Percentiles rank a stretch among this genome's conserved stretches.
Conservation (phyloP, 768 basidiomycete species). For the Kwoniella mangroviensis region DNA sequence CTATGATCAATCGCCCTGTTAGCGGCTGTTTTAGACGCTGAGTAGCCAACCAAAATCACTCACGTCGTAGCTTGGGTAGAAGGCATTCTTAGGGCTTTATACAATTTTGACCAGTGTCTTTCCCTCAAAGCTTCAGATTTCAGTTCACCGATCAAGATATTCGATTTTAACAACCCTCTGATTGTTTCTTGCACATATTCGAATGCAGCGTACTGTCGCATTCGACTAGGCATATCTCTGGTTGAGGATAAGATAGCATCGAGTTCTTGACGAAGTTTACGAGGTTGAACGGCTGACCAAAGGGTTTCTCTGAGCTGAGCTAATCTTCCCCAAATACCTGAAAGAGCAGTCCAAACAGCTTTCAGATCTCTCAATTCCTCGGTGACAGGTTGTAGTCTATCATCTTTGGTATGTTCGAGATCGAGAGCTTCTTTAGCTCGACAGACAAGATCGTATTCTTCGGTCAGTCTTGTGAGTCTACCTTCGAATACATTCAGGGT, state of each 20-base stretch:
- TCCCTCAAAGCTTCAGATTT: constrained; percentile 98
- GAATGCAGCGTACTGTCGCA: constrained; percentile 98
- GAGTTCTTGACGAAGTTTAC: constrained; percentile 91
- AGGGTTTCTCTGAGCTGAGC: constrained; percentile 81
- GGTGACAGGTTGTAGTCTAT: constrained; percentile 85
- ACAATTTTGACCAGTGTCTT: constrained; percentile 96
- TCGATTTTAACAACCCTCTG: constrained; percentile 82
- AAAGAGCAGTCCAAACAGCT: constrained; percentile 97
- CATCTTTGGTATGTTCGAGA: constrained; percentile 77
- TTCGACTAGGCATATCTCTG: constrained; percentile 97
- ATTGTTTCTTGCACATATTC: constrained; percentile 95
- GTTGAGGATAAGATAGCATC: constrained; percentile 90
- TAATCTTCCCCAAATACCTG: constrained; percentile 94
- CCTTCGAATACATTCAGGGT: constrained; percentile 94
- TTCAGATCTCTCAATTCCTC: constrained; percentile 96
- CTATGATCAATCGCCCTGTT: constrained; percentile 58
- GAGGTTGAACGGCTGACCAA: constrained; percentile 91
- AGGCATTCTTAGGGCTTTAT: constrained; percentile 80
- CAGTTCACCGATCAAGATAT: constrained; percentile 85
- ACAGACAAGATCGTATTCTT: constrained; percentile 93
- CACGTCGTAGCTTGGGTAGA: constrained; percentile 78
- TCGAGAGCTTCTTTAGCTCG: constrained; percentile 96
- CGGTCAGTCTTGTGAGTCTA: constrained; percentile 83
- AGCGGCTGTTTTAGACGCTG: not conserved
- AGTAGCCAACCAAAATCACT: constrained; percentile 23